Base-by-base conservation (phyloP, 2,329 filamentous ascomycete species). In the Verticillium longisporum region DNA sequence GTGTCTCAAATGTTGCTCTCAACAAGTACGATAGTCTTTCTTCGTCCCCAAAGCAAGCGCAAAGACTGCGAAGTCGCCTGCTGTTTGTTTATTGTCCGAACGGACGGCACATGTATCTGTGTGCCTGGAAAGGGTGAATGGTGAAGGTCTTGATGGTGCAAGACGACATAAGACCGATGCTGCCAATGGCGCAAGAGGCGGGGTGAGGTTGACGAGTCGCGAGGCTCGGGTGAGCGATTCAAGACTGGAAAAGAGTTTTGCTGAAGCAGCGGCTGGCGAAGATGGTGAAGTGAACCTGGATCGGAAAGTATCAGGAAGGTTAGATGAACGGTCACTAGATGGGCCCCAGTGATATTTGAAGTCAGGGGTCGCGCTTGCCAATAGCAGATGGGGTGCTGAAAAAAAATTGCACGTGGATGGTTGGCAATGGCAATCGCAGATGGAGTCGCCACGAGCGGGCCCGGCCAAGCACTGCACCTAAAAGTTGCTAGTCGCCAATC, bases 61-160 rank as follows among this genome's bases (percentile, higher is more conserved):
- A 60, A 60, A 60, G 59, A 60, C 59, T 60, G 32, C 31, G 32
- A 60, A 60, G 59, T 60, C 59, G 59, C 59, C 53, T 50, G 59
- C 59, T 41, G 59, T 60, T 34, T 50, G 53, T 31, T 60, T 60
- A 60, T 56, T 36, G 59, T 41, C 36, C 7, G 37, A 31, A 18
- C 7, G 34, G 36, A 56, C 53, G 59, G 59, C 59, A 56, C 59
- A 60, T 60, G 59, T 41, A 55, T 45, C 34, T 45, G 18, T 56
- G 59, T 45, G 59, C 59, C 59, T 56, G 53, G 18, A n/a, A 38
- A 37, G 56, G 21, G 59, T 56, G 50, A 13, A 55, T 45, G 59
- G 37, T 21, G 33, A 18, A 53, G 18, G 45, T 53, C 45, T n/a
- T 18, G 18, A 53, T 11, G 45, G 18, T 18, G 45, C 45, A 53